These are phyloP conservation scores for Cornus suecica DNA, from an alignment of 148 eudicot genomes.

Conservation along the genomic window DNA sequence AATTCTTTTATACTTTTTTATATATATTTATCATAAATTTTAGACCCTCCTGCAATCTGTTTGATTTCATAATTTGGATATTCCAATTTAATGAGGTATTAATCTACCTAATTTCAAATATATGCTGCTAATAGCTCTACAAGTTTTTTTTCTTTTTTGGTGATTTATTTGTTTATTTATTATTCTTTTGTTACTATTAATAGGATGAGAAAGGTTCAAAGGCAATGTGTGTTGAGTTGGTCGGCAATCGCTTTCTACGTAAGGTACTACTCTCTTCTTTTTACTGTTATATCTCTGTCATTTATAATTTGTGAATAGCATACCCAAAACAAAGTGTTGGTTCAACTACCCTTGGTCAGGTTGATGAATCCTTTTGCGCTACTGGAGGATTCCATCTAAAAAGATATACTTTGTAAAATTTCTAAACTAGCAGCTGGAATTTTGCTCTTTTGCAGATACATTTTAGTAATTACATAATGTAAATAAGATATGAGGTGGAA, in stretches of 20 bases:
- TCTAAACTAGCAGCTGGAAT: background rate
- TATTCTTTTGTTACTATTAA: background rate
- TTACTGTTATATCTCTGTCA: too few species aligned
- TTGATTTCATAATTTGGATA: background rate
- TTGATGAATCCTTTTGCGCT: background rate
- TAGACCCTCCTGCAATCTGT: background rate
- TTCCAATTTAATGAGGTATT: background rate
- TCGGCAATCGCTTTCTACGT: constrained; percentile 89
- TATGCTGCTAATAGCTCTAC: background rate
- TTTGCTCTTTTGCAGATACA: background rate
- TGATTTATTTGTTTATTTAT: too few species aligned
- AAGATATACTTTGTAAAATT: background rate
- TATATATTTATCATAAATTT: too few species aligned
- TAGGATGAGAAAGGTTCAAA: constrained; percentile 38
- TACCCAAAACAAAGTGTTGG: background rate
- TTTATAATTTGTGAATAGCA: background rate
- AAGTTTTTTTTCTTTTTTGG: too few species aligned
- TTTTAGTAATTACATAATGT: background rate
- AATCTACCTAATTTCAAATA: background rate
- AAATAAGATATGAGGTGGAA: background rate
- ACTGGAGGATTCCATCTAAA: background rate
- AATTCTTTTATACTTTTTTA: too few species aligned
- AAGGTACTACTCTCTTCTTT: constrained; percentile 40
- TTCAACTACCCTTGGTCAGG: background rate
- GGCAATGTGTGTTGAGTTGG: constrained; percentile 89